Conservation (phyloP, 2,329 filamentous ascomycete species). For the Beauveria rudraprayagi region DNA sequence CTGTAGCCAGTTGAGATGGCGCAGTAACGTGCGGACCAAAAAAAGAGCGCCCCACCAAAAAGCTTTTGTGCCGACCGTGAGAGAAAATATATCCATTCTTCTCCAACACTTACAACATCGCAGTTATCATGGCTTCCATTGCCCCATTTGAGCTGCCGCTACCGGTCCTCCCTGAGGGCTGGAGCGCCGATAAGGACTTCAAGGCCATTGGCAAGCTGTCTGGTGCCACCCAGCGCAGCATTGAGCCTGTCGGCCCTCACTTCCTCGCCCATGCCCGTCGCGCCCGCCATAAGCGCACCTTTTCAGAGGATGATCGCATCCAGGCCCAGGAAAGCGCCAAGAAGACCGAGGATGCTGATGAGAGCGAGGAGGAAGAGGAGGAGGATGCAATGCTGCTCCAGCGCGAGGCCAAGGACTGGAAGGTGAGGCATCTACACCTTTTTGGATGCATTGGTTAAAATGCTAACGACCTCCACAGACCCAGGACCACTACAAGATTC, state of each 20-base stretch:
- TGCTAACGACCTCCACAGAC: conserved; percentile 38
- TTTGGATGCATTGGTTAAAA: background rate
- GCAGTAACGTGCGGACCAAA: background rate
- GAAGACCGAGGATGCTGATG: conserved; percentile 88
- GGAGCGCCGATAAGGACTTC: conserved; percentile 87
- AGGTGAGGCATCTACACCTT: conserved; percentile 49
- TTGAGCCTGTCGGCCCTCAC: conserved; percentile 94
- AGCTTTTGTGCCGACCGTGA: background rate
- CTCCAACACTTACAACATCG: conserved; percentile 15
- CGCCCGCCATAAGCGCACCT: conserved; percentile 92
- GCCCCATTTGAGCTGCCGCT: conserved; percentile 56
- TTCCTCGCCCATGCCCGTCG: conserved; percentile 96
- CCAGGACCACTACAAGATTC: conserved; percentile 97
- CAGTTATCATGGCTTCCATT: conserved; percentile 53
- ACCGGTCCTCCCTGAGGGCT: conserved; percentile 69
- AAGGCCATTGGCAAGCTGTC: conserved; percentile 73
- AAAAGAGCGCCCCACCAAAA: conserved; percentile 9
- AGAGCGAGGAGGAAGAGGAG: conserved; percentile 83
- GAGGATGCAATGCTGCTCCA: conserved; percentile 90
- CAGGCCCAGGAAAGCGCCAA: conserved; percentile 91
- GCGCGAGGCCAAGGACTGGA: conserved; percentile 98
- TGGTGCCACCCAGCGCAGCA: conserved; percentile 69
- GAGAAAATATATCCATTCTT: conserved; percentile 6
- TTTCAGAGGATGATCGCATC: conserved; percentile 96
- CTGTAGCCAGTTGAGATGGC: background rate